These are phyloP conservation scores for Cyathus striatus DNA, from an alignment of 768 basidiomycete genomes.

Conservation along the genomic window DNA sequence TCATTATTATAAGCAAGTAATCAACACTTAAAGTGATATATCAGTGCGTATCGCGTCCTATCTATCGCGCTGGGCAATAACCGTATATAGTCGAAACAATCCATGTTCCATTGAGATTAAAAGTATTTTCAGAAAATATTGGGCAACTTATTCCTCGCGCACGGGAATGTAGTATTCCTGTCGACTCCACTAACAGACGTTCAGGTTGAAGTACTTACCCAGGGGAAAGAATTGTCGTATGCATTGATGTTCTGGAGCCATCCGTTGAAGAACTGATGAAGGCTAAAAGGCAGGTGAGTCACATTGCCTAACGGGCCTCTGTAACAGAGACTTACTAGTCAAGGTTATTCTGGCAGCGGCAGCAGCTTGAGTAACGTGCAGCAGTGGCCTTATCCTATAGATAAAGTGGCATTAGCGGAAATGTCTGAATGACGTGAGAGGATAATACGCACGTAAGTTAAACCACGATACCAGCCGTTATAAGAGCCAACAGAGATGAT, in stretches of 20 bases:
- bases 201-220: constrained; percentile 68
- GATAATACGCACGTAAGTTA: constrained; percentile 47
- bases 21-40: too few relatives aligned
- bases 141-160: too few relatives aligned
- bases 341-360: constrained; percentile 76
- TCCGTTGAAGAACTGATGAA: constrained; percentile 69
- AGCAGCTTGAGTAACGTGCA: constrained; percentile 49
- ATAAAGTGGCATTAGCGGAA: constrained; percentile 4
- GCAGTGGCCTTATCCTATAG: constrained; percentile 50
- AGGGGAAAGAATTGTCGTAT: constrained; percentile 36
- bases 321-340: constrained; percentile 60
- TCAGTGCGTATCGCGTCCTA: too few relatives aligned
- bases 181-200: constrained; percentile 23
- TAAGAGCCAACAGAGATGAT: constrained; percentile 62
- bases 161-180: too few relatives aligned
- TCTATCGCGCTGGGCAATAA: too few relatives aligned
- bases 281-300: constrained; percentile 26
- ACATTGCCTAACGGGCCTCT: not conserved
- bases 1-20: too few relatives aligned
- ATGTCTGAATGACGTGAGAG: not conserved
- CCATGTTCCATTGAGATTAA: too few relatives aligned
- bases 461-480: constrained; percentile 61
- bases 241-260: constrained; percentile 61
- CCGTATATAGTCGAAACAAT: too few relatives aligned
- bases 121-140: too few relatives aligned